Base-by-base conservation (phyloP, 2,329 filamentous ascomycete species). In the Fusarium kyushuense region DNA sequence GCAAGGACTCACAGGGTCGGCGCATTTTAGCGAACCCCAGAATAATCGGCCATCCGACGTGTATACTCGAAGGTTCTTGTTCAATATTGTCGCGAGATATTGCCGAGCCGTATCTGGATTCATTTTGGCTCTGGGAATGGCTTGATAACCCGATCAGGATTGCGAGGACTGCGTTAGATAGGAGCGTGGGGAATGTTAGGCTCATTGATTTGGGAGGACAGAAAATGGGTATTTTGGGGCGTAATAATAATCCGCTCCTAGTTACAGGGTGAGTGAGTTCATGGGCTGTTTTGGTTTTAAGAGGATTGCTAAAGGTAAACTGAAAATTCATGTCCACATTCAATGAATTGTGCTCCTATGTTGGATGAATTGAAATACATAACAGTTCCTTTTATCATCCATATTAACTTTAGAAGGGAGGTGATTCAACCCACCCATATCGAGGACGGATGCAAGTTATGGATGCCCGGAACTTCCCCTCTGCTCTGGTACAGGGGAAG, bases 21-120 rank as follows among this genome's bases (percentile, higher is more conserved):
- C 97, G 82, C 96, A 99, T 80, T 96, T 97, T 81, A 99, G 92
- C 67, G 89, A 86, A 21, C 96, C 96, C 56, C 94, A 88, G 79
- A 98, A 99, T 78, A 97, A 89, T 63, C 96, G 92, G 17, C 88
- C 89, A 77, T 98, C 95, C 6, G 89, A 92, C 16, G 91, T 92
- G 72, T 92, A 87, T 55, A 98, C 82, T 59, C 94, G 90, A 33
- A 98, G 81, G 38, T 88, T 92, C 77, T 92, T 92, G 78, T 92
- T 92, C 53, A 97, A 83, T 51, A 96, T 87, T 25, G 89, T 87
- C 33, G 80, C 78, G 29, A 93, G 83, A 74, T 87, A 92, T 42
- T 78, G 74, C 58, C 82, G 80, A 21, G 87, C 86, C 73, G 86
- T 82, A 41, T 82, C 76, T 71, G 86, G 84, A 45, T 86, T 81